Evolutionary conservation across 2,329 filamentous ascomycete genomes (phyloP).

Genomic region (Aspergillus viridinutans): DNA sequence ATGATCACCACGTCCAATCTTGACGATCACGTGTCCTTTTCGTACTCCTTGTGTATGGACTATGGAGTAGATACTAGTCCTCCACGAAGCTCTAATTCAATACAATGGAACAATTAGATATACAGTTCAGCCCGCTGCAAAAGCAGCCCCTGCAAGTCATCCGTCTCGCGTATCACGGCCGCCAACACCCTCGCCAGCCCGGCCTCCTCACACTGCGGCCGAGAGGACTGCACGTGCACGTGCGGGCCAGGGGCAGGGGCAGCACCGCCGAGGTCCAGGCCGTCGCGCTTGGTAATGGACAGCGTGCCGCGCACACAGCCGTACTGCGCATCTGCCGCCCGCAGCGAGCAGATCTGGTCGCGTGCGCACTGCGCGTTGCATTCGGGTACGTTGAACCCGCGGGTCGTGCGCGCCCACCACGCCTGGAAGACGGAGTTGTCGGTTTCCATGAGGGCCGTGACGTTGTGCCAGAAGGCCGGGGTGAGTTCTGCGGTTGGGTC

Average conservation of each 20-base stretch:
- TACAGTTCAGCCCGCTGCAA: neutral
- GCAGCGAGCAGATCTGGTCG: conserved; percentile 50
- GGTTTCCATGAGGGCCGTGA: conserved; percentile 48
- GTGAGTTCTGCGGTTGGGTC: conserved; percentile 45
- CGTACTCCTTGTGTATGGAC: too few relatives aligned
- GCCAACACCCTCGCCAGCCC: conserved; percentile 21
- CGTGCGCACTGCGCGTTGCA: conserved; percentile 45
- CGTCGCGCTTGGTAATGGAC: conserved; percentile 29
- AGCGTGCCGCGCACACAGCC: conserved; percentile 43
- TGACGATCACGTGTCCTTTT: too few relatives aligned
- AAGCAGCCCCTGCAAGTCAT: neutral
- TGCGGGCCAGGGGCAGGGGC: too few relatives aligned
- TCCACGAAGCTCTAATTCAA: neutral
- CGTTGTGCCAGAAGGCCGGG: conserved; percentile 57
- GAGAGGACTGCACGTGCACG: neutral
- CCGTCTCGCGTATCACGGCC: conserved; percentile 11
- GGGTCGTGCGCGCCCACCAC: conserved; percentile 47
- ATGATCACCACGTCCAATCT: too few relatives aligned
- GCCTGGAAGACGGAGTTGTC: conserved; percentile 43
- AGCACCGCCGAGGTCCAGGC: neutral
- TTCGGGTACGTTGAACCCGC: conserved; percentile 41
- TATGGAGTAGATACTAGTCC: too few relatives aligned
- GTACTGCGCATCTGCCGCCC: conserved; percentile 51
- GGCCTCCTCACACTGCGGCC: conserved; percentile 22
- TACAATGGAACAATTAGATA: neutral